Base-by-base conservation (phyloP, 768 basidiomycete species). In the Suillus placidus region DNA sequence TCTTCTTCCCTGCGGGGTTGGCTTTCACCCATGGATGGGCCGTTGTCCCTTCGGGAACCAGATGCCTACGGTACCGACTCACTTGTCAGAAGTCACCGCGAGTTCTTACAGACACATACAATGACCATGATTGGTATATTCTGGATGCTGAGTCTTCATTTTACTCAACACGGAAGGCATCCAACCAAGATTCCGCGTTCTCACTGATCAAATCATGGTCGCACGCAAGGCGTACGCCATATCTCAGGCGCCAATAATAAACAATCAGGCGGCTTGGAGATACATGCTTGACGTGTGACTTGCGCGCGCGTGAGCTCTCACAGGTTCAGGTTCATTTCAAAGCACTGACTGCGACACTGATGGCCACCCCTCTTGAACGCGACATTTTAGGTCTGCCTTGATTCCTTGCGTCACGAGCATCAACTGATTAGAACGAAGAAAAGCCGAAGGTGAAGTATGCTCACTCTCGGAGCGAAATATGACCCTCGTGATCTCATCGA, bases 401-500 rank as follows among this genome's bases (percentile, higher is more conserved):
- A 55, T 35, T n/a, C 20, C 20, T 35, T 55, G 10, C 1, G 54
- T 55, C 54, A 55, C 54, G 32, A 34, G 32, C 34, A 20, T 55
- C 20, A 20, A 32, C 9, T 4, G 32, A 62, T 32, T 34, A 43
- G 13, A 18, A 34, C 43, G 61, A 62, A 35, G 63, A 42, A 42
- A 37, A 30, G 20, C 58, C 43, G 63, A 61, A 37, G 26, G 30
- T 43, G 5, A 40, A 40, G 30, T 13, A 8, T 62, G 16, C 13
- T 49, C 5, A 8, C 61, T 18, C 26, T 38, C 30, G 37, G 10
- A 16, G 32, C 5, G 18, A 35, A 20, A 61, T 26, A 16, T 45
- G 32, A 32, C 38, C 57, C 63, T 60, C 32, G 60, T 64, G 63
- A 64, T 60, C 23, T 16, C 56, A 42, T 61, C 20, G 18, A 40